phyloP scores from a whole-genome alignment of 176 grass and related monocot species.

The Stipa capillata region DNA sequence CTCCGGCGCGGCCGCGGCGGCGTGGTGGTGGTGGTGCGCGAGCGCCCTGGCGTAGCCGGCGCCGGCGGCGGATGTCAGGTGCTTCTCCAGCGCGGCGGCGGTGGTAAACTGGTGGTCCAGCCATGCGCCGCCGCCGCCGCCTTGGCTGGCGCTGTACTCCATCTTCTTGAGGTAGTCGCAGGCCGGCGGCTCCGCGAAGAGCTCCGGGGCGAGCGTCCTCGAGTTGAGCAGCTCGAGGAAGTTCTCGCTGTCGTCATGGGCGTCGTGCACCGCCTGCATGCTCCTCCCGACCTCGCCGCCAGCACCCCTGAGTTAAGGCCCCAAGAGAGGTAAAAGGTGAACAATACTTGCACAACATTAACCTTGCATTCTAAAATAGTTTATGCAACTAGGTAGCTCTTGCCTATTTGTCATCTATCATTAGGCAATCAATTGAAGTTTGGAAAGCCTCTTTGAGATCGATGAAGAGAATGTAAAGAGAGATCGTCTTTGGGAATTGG shows the following conservation, averaged over 20 bases:
- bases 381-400: neutral
- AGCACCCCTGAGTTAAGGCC: conserved; percentile 26
- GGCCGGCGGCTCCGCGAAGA: conserved; percentile 57
- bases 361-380: neutral
- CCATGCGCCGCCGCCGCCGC: conserved; percentile 3
- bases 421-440: conserved; percentile 26
- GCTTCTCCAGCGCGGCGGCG: conserved; percentile 32
- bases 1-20: neutral
- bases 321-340: neutral
- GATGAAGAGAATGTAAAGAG: conserved; percentile 12
- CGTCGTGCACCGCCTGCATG: conserved; percentile 38
- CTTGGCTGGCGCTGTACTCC: conserved; percentile 27
- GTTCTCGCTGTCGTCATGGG: conserved; percentile 52
- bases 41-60: neutral
- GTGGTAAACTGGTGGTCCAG: conserved; percentile 37
- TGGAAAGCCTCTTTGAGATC: neutral
- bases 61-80: conserved; percentile 2
- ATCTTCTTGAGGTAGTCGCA: conserved; percentile 93
- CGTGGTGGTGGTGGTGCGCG: neutral
- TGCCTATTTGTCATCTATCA: neutral
- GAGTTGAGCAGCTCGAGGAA: conserved; percentile 70
- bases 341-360: neutral
- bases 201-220: conserved; percentile 48
- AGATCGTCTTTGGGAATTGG: conserved; percentile 37
- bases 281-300: conserved; percentile 39